Evolutionary conservation across 306 rosid genomes (phyloP).

Genomic region (Cucumis sativus): Cucumber_9930_V3 NC_026656.2:20330001-20330500

Average conservation of each 20-base stretch:
- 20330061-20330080: neutral
- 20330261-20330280: slow-evolving; percentile 76
- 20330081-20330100: neutral
- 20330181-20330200: slow-evolving; percentile 34
- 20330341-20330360: slow-evolving; percentile 41
- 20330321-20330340: slow-evolving; percentile 6
- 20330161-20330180: slow-evolving; percentile 4
- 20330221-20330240: slow-evolving; percentile 74
- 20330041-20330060: neutral
- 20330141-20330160: neutral
- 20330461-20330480: slow-evolving; percentile 27
- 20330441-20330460: slow-evolving; percentile 24
- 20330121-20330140: no score
- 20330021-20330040: neutral
- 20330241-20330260: slow-evolving; percentile 79
- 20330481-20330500: slow-evolving; percentile 47
- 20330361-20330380: slow-evolving; percentile 91
- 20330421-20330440: slow-evolving; percentile 21
- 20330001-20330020: neutral
- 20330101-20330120: neutral
- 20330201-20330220: slow-evolving; percentile 90
- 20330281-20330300: slow-evolving; percentile 1
- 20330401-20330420: slow-evolving; percentile 61
- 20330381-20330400: slow-evolving; percentile 68
- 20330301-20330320: slow-evolving; percentile 1